Conservation (phyloP, 371 early-diverging fungal genomes). For the Apophysomyces ossiformis region DNA sequence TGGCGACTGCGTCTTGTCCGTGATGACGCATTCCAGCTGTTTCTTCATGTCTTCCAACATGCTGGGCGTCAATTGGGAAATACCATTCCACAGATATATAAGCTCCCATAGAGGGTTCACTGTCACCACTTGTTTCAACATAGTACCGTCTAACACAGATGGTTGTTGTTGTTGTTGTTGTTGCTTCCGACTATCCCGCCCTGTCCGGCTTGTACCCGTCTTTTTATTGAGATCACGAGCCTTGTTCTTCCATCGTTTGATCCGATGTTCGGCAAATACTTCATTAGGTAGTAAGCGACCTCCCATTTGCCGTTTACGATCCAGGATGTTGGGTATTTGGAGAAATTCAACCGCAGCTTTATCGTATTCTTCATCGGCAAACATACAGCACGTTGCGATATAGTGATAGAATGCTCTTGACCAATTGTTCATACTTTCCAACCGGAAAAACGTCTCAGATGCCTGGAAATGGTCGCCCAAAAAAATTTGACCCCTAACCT, state of each 20-base stretch:
- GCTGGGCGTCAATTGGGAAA: slow-evolving; percentile 34
- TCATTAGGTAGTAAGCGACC: slow-evolving; percentile 49
- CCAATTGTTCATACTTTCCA: slow-evolving; percentile 58
- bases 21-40: slow-evolving; percentile 10
- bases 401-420: slow-evolving; percentile 57
- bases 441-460: slow-evolving; percentile 50
- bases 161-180: no score
- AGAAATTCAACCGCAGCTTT: slow-evolving; percentile 51
- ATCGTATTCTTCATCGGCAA: slow-evolving; percentile 55
- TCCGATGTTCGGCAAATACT: slow-evolving; percentile 48
- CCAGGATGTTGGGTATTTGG: slow-evolving; percentile 43
- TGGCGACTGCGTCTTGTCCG: slow-evolving; percentile 7
- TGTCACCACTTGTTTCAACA: slow-evolving; percentile 32
- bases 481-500: slow-evolving; percentile 51
- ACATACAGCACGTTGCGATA: slow-evolving; percentile 59
- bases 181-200: background rate
- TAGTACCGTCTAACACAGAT: slow-evolving; percentile 19
- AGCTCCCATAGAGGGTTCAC: slow-evolving; percentile 55
- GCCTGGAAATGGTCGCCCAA: slow-evolving; percentile 58
- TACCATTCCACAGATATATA: slow-evolving; percentile 55
- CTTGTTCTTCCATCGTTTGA: slow-evolving; percentile 40
- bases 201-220: background rate
- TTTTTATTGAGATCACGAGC: slow-evolving; percentile 17
- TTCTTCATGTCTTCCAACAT: slow-evolving; percentile 37
- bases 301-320: slow-evolving; percentile 38